Percentiles rank a stretch among this genome's conserved stretches.
Evolutionary conservation across 1,139 yeast species (phyloP).

Genomic region (Geotrichum macrosporum): DNA sequence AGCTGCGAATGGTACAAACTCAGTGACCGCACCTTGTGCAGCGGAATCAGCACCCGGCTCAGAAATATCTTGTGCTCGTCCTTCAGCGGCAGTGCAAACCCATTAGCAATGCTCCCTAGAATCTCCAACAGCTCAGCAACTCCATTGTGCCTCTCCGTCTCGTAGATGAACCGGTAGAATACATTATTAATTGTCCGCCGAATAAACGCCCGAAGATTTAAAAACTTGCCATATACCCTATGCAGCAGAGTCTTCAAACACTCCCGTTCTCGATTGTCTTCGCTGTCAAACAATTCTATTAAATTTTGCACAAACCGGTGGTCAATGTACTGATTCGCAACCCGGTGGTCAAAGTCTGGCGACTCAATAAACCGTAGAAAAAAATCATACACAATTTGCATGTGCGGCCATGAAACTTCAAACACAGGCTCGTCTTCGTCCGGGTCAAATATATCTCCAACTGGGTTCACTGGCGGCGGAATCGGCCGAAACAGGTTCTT

Average conservation of each 20-base stretch:
- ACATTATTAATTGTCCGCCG: slow-evolving; percentile 89
- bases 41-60: slow-evolving; percentile 82
- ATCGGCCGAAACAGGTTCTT: slow-evolving; percentile 88
- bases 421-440: slow-evolving; percentile 98
- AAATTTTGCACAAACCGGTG: slow-evolving; percentile 78
- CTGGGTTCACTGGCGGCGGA: slow-evolving; percentile 96
- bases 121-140: slow-evolving; percentile 92
- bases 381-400: slow-evolving; percentile 94
- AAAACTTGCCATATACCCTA: slow-evolving; percentile 90
- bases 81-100: slow-evolving; percentile 93
- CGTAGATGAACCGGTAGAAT: slow-evolving; percentile 88
- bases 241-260: slow-evolving; percentile 92
- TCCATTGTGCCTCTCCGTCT: slow-evolving; percentile 94
- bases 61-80: slow-evolving; percentile 94
- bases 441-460: slow-evolving; percentile 94
- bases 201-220: slow-evolving; percentile 84
- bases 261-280: slow-evolving; percentile 94
- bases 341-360: slow-evolving; percentile 88
- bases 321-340: slow-evolving; percentile 91
- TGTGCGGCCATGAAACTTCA: slow-evolving; percentile 98
- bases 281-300: slow-evolving; percentile 88
- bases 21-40: slow-evolving; percentile 86
- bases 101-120: slow-evolving; percentile 92
- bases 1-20: slow-evolving; percentile 92
- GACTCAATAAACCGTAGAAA: slow-evolving; percentile 89